Percentiles rank a stretch among this genome's conserved stretches.
These are phyloP conservation scores for Cercophora scortea DNA, from an alignment of 495 filamentous ascomycete genomes.

Conservation along the genomic window DNA sequence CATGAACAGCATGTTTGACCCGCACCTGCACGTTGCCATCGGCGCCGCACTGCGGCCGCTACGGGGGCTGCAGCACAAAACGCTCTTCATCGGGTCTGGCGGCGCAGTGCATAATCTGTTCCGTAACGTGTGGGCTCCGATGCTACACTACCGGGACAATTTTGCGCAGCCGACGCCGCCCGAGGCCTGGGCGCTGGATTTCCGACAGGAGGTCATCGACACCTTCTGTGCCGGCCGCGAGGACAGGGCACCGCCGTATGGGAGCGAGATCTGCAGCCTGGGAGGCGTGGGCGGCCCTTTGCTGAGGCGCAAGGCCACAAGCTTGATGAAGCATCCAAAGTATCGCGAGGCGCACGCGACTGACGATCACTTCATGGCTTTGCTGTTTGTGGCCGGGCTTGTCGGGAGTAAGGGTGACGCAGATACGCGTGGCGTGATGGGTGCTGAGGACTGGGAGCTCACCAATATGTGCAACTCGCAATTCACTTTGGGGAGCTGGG, in stretches of 20 bases:
- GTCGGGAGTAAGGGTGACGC: slow-evolving; percentile 43
- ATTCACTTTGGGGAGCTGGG: slow-evolving; percentile 38
- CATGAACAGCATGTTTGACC: slow-evolving; percentile 52
- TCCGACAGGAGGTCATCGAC: slow-evolving; percentile 53
- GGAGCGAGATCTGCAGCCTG: slow-evolving; percentile 5
- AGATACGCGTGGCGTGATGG: slow-evolving; percentile 30
- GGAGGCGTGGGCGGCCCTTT: slow-evolving; percentile 28
- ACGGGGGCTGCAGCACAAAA: slow-evolving; percentile 23
- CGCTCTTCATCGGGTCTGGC: slow-evolving; percentile 52
- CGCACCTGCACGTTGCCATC: slow-evolving; percentile 51
- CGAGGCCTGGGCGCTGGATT: slow-evolving; percentile 48
- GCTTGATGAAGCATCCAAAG: slow-evolving; percentile 53
- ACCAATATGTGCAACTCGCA: slow-evolving; percentile 59
- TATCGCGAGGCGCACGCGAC: slow-evolving; percentile 56
- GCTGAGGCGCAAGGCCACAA: slow-evolving; percentile 41
- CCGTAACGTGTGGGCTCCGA: slow-evolving; percentile 52
- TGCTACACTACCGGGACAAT: slow-evolving; percentile 52
- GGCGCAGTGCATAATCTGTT: slow-evolving; percentile 59
- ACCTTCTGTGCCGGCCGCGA: slow-evolving; percentile 26
- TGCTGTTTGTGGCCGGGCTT: slow-evolving; percentile 49
- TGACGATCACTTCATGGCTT: slow-evolving; percentile 57
- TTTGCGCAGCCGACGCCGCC: slow-evolving; percentile 51
- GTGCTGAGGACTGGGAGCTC: slow-evolving; percentile 56
- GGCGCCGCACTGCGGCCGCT: slow-evolving; percentile 45
- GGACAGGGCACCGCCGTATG: slow-evolving; percentile 24